phyloP scores from a whole-genome alignment of 352 stramenopile species.

The Pythium oligandrum region DNA sequence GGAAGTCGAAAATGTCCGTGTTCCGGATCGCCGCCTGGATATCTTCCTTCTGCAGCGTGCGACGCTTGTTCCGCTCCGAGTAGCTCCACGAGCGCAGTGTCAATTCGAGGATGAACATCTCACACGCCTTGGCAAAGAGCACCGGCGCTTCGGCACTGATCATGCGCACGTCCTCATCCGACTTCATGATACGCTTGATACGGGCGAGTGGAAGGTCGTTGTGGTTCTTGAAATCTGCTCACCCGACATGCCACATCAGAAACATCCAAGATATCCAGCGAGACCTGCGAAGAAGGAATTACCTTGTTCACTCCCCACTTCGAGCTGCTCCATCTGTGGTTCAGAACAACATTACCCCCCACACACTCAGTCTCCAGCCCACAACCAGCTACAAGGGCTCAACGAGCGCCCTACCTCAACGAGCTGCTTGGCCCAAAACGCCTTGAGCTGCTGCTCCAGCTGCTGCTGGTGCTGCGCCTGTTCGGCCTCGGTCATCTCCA shows the following conservation, averaged over 20 bases:
- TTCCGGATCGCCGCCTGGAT: conserved; percentile 97
- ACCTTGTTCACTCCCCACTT: conserved; percentile 93
- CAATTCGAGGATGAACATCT: conserved; percentile 99
- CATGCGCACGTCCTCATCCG: conserved; percentile 97
- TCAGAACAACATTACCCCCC: background rate
- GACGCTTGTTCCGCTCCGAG: conserved; percentile 86
- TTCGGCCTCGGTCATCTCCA: conserved; percentile 83
- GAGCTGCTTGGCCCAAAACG: conserved; percentile 93
- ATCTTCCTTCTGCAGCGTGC: conserved; percentile 98
- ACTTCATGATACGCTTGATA: conserved; percentile 99
- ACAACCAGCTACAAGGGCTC: too few relatives aligned
- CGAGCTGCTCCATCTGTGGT: conserved; percentile 86
- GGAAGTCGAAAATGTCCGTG: conserved; percentile 99
- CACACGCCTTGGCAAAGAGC: conserved; percentile 98
- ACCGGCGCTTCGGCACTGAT: conserved; percentile 98
- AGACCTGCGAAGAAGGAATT: conserved; percentile 1
- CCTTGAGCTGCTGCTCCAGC: conserved; percentile 86
- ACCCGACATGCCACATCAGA: background rate
- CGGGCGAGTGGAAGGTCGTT: conserved; percentile 97
- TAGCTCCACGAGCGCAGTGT: conserved; percentile 91
- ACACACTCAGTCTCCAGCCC: background rate
- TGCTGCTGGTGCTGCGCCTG: conserved; percentile 82
- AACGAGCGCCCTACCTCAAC: conserved; percentile 37
- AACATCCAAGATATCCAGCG: background rate
- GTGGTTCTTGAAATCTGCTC: conserved; percentile 98